Base-by-base conservation (phyloP, 805 yeast genomes). In the Nakazawaea populi region DNA sequence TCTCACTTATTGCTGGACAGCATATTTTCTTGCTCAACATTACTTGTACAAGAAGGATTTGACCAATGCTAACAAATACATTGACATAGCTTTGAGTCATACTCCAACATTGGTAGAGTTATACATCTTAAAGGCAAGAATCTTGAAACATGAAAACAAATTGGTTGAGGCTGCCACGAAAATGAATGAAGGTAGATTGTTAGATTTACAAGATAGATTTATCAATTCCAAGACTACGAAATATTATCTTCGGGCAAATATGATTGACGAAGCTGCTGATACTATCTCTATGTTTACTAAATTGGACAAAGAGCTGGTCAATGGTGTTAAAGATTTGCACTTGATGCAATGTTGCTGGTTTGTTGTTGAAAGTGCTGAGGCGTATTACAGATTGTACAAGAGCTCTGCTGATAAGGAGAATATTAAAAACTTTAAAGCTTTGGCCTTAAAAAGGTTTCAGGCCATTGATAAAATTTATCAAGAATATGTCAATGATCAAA, bases 291-390 rank as follows among this genome's bases (percentile, higher is more conserved):
- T 89, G 52, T 94, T 94, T 73, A 89, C 97, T 18, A 85, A 85
- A 61, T 89, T 87, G 58, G 96, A 88, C 43, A 51, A 51, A 32
- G 81, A 78, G n/a, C 74, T 82, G 2, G 78, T 79, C n/a, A 87
- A 87, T 58, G 97, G 97, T 6, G 79, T 92, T 43, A 83, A 82
- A 57, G 97, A 94, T 63, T 73, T 92, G 59, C 95, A 88, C 61
- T 75, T 79, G 34, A 86, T 94, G 85, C 97, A 94, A 69, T 91
- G 86, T n/a, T 78, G 83, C 47, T 90, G 97, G 96, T 89, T 89
- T 55, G 69, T 94, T 55, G 68, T 77, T 14, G 97, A 89, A 63
- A 82, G 85, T 64, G 97, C 94, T 1, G 95, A 87, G 61, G 84
- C 94, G 4, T 89, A 88, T 58, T 66, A 70, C 47, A 79, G 97